Conservation (phyloP, 1,284 basidiomycete genomes). For the Rhodotorula sp. region DNA sequence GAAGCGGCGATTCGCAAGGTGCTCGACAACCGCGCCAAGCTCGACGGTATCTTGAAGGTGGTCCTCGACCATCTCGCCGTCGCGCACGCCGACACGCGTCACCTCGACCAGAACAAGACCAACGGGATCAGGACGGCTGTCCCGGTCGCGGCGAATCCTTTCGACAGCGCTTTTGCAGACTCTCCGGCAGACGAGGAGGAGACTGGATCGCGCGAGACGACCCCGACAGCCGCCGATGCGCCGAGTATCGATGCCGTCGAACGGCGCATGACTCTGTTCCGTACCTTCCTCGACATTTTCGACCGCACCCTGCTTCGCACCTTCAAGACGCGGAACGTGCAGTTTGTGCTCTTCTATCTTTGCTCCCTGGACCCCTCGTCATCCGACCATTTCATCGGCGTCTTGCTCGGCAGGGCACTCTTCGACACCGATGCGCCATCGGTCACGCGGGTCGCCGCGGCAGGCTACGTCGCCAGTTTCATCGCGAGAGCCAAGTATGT, state of each 20-base stretch:
- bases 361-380: constrained; percentile 85
- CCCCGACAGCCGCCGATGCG: constrained; percentile 38
- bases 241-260: constrained; percentile 38
- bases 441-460: constrained; percentile 80
- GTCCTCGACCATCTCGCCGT: constrained; percentile 73
- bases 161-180: constrained; percentile 13
- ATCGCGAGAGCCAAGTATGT: constrained; percentile 89
- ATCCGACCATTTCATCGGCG: constrained; percentile 87
- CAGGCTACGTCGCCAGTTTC: constrained; percentile 87
- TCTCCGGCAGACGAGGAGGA: neutral
- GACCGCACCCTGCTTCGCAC: constrained; percentile 89
- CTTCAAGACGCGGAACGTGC: constrained; percentile 94
- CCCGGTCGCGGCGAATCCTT: constrained; percentile 3
- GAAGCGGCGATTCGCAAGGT: constrained; percentile 57
- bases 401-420: constrained; percentile 83
- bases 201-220: constrained; percentile 37
- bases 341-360: constrained; percentile 95
- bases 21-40: constrained; percentile 80
- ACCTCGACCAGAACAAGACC: constrained; percentile 19
- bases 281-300: constrained; percentile 86
- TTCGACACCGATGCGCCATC: constrained; percentile 63
- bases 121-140: constrained; percentile 26
- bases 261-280: constrained; percentile 56
- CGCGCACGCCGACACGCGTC: constrained; percentile 44
- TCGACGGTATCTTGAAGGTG: constrained; percentile 81